Conservation (phyloP, 352 stramenopile genomes). For the Plasmopara halstedii region DNA sequence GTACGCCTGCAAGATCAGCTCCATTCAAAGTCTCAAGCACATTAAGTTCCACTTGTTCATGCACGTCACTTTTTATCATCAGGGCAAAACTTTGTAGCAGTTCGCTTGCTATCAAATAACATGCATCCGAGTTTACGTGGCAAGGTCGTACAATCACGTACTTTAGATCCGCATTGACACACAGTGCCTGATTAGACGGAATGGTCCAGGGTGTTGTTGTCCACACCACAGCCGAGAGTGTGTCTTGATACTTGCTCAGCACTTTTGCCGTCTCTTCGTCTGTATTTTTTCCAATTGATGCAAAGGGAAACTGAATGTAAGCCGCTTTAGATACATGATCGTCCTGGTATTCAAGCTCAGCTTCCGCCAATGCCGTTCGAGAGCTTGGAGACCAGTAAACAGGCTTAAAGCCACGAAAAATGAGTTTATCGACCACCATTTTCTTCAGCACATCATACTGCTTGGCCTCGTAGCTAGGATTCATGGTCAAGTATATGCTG, state of each 20-base stretch:
- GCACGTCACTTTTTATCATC: constrained; percentile 9
- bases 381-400: constrained; percentile 98
- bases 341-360: constrained; percentile 97
- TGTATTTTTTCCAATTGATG: constrained; percentile 19
- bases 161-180: constrained; percentile 89
- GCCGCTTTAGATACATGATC: constrained; percentile 95
- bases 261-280: constrained; percentile 10
- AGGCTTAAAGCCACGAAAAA: constrained; percentile 97
- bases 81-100: constrained; percentile 40
- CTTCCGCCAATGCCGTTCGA: constrained; percentile 95
- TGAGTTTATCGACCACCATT: constrained; percentile 93
- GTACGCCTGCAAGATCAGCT: constrained; percentile 34
- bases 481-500: constrained; percentile 91
- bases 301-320: constrained; percentile 87
- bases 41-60: constrained; percentile 21
- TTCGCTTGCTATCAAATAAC: constrained; percentile 58
- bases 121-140: constrained; percentile 14
- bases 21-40: constrained; percentile 64
- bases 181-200: constrained; percentile 95
- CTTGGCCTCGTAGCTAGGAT: constrained; percentile 92
- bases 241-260: constrained; percentile 31
- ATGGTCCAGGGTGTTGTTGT: constrained; percentile 99
- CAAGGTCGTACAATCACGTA: constrained; percentile 88
- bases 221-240: constrained; percentile 87
- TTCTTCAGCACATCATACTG: constrained; percentile 96